Evolutionary conservation across 345 rosid genomes (phyloP), one percentile per base, ranked within the genome.

Genomic region (Pistacia atlantica): DNA sequence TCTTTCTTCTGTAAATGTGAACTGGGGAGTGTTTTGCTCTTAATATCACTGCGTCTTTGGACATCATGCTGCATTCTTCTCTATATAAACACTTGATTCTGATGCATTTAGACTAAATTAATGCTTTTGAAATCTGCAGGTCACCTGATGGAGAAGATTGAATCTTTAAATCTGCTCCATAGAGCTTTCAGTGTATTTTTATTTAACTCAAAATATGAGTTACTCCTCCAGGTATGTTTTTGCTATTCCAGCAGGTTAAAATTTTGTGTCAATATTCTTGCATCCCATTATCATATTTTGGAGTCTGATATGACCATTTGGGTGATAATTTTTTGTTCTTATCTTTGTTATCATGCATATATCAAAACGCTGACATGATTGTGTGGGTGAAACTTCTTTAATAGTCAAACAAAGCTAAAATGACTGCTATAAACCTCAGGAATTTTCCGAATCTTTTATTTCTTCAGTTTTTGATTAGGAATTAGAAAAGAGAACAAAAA

Each of bases 111-210:
- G 31, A 25, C 42, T 22, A 61, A 67, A 73, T 3, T 73, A 31
- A 60, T 31, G 38, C 13, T 55, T 74, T 68, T 46, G 42, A 66
- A 72, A 77, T 80, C 59, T 80, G 82, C 90, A 96, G 98, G 99
- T 86, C 98, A 96, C 86, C 79, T 96, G 81, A 89, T 92, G 99
- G 98, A 96, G 83, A 96, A 96, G 77, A 91, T 96, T 59, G 87
- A 88, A 82, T 83, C 92, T 78, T 90, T 84, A 73, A 87, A 90
- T 72, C 71, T 91, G 82, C 89, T 96, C 74, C 99, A 92, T 80
- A 92, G 99, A 80, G 99, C 99, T 52, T 96, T 96, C 81, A 96
- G 99, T 69, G 99, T 96, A 11, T 96, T 96, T 81, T 82, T 96
- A 74, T 93, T 94, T 77, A 96, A 94, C 93, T 83, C 98, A 20